Evolutionary conservation across 352 stramenopile genomes (phyloP).

Genomic region (Phytophthora pluvialis): DNA sequence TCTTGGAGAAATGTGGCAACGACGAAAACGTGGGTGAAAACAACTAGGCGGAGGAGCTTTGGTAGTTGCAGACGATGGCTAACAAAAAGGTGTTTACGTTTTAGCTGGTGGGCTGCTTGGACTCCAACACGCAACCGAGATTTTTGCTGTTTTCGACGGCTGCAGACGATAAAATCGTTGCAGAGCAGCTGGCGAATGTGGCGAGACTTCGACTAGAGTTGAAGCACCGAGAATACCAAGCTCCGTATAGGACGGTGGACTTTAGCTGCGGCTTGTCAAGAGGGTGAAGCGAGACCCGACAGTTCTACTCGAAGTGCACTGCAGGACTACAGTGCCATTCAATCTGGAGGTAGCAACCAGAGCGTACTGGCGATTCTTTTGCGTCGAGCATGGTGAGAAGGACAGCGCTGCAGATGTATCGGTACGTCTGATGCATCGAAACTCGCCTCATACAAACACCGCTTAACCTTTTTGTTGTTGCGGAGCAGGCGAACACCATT

Average conservation of each 20-base stretch:
- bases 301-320: constrained; percentile 20
- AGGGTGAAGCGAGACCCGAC: constrained; percentile 2
- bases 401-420: not conserved
- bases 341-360: constrained; percentile 16
- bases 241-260: not conserved
- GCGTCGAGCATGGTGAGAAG: constrained; percentile 6
- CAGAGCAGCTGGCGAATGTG: constrained; percentile 11
- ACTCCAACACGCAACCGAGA: too few relatives aligned
- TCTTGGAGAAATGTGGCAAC: too few relatives aligned
- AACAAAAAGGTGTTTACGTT: too few relatives aligned
- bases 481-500: constrained; percentile 6
- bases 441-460: not conserved
- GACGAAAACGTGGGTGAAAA: too few relatives aligned
- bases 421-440: constrained; percentile 7
- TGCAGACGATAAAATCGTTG: not conserved
- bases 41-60: too few relatives aligned
- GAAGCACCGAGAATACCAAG: not conserved
- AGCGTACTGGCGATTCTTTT: constrained; percentile 30
- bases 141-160: too few relatives aligned
- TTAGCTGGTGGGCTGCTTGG: too few relatives aligned
- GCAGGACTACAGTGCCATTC: constrained; percentile 21
- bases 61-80: too few relatives aligned
- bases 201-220: not conserved
- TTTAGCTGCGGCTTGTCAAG: constrained; percentile 5
- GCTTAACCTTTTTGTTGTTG: not conserved